Evolutionary conservation across 169 alveolate species (phyloP), one percentile per base, ranked within the genome.

Genomic region (Theileria parva): DNA sequence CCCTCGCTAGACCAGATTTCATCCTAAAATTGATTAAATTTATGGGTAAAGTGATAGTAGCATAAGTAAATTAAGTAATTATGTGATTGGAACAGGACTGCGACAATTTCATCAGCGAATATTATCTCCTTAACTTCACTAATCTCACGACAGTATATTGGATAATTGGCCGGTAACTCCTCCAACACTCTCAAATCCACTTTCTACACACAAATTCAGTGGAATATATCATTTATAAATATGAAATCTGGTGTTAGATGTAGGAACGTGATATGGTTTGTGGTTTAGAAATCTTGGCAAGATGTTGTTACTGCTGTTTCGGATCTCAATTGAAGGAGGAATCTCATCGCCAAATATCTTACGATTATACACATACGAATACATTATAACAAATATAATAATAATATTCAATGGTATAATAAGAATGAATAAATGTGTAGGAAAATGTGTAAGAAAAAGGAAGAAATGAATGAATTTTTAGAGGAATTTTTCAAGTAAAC

Each of bases 121-220:
- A 89, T 67, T 13, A 89, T 76, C 70, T 89, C 94, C 83, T 89
- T 89, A 44, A 89, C 88, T 25, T 78, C 89, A 13, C 86, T 81
- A 48, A 66, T 50, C 34, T 86, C 92, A 67, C 61, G 51, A 50
- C 73, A 81, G 2, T 21, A 28, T 27, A 28, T 51, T 21, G 91
- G 89, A 19, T 81, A 78, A 25, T 68, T 65, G 30, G 55, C 70
- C 4, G 94, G 92, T 23, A 89, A 30, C n/a, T 83, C 84, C 6
- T 77, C 89, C 81, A 83, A 60, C 19, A 79, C 89, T 28, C 81
- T 88, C 50, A 89, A 77, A 27, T 83, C 72, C 71, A 80, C 23
- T 50, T 86, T 88, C 69, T 88, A 69, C 17, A 68, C 70, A 39
- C 61, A 67, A 32, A 78, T 50, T n/a, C 23, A 64, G 30, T 25